phyloP scores from a whole-genome alignment of 805 yeast species.

The Priceomyces fermenticarens region DNA sequence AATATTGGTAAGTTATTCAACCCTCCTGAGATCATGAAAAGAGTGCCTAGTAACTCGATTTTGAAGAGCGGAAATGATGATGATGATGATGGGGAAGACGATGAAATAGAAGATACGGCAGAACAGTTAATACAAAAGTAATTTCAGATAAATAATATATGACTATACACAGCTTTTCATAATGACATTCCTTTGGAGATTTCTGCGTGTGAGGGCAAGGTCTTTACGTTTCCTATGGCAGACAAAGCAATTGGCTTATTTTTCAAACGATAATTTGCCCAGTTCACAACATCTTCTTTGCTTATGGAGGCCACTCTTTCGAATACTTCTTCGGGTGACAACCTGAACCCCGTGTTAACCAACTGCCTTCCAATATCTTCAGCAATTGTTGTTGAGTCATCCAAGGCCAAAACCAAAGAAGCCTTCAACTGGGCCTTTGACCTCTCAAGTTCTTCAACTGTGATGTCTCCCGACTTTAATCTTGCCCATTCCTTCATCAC shows the following conservation, averaged over 20 bases:
- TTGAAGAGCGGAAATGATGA: conserved; percentile 40
- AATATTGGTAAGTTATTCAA: conserved; percentile 85
- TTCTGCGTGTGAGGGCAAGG: conserved; percentile 66
- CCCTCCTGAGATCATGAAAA: conserved; percentile 64
- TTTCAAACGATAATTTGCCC: conserved; percentile 82
- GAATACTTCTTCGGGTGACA: conserved; percentile 72
- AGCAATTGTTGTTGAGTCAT: conserved; percentile 93
- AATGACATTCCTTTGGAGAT: conserved; percentile 41
- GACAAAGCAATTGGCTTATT: conserved; percentile 84
- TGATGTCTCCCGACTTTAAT: conserved; percentile 69
- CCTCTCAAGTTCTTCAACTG: conserved; percentile 84
- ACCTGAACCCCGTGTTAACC: conserved; percentile 84
- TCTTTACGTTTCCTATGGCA: conserved; percentile 79
- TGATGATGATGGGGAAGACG: conserved; percentile 34
- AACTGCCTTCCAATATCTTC: conserved; percentile 98
- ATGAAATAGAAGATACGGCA: conserved; percentile 23
- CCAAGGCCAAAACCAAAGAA: conserved; percentile 80
- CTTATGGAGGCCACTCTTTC: conserved; percentile 74
- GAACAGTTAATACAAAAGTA: conserved; percentile 17
- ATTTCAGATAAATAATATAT: not conserved
- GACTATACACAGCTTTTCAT: conserved; percentile 8
- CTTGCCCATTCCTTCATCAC: conserved; percentile 87
- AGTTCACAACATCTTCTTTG: conserved; percentile 72
- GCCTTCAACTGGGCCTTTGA: conserved; percentile 96
- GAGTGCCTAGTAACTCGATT: conserved; percentile 65